phyloP scores from a whole-genome alignment of 2,329 filamentous ascomycete species.

The Cylindrodendrum hubeiense region DNA sequence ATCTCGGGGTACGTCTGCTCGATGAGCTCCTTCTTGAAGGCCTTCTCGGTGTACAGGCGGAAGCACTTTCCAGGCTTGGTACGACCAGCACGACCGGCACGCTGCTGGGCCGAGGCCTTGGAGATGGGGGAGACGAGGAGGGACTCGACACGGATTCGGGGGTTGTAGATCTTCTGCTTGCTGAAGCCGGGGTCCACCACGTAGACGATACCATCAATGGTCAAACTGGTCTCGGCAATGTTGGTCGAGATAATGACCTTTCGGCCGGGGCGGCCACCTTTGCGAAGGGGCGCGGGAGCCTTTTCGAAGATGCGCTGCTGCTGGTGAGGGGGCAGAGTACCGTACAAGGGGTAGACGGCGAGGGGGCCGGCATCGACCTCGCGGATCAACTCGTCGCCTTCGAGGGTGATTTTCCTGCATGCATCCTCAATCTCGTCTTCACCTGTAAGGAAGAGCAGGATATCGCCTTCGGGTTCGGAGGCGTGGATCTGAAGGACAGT shows the following conservation, averaged over 20 bases:
- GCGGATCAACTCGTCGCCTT: constrained; percentile 90
- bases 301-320: constrained; percentile 97
- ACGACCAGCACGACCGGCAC: constrained; percentile 98
- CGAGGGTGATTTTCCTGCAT: constrained; percentile 88
- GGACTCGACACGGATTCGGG: constrained; percentile 94
- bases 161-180: constrained; percentile 99
- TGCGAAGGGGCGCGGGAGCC: constrained; percentile 78
- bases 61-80: constrained; percentile 99
- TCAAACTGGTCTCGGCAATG: constrained; percentile 97
- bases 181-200: constrained; percentile 99
- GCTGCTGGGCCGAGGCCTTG: constrained; percentile 95
- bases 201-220: constrained; percentile 98
- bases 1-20: constrained; percentile 98
- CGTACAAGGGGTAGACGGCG: constrained; percentile 93
- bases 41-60: constrained; percentile 92
- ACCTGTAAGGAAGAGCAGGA: constrained; percentile 94
- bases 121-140: constrained; percentile 98
- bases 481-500: constrained; percentile 98
- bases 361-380: constrained; percentile 94
- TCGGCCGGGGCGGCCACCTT: constrained; percentile 87
- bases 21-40: constrained; percentile 98
- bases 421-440: constrained; percentile 99
- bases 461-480: constrained; percentile 90
- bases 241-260: constrained; percentile 97
- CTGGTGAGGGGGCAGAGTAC: constrained; percentile 89